These are phyloP conservation scores for Xylaria sp. DNA, from an alignment of 2,329 filamentous ascomycete genomes.

Conservation along the genomic window DNA sequence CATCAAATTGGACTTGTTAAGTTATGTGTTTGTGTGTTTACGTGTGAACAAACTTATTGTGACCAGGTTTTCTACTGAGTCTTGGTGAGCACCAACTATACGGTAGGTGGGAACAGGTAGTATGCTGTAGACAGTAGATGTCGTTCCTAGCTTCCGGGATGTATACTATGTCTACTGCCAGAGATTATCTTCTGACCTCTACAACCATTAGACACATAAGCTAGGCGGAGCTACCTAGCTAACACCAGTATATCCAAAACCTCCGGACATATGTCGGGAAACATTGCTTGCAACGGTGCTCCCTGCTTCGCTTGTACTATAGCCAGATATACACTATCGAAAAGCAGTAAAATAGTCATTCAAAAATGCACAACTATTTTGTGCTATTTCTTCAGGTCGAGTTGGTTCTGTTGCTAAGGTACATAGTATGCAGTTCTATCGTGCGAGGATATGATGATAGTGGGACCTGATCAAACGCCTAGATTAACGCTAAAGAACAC, in stretches of 20 bases:
- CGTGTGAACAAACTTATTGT: background rate
- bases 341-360: background rate
- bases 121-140: background rate
- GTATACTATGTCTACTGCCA: no score
- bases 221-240: background rate
- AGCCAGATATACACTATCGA: background rate
- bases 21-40: background rate
- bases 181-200: no score
- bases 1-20: background rate
- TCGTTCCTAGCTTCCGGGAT: no score
- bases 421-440: background rate
- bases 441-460: background rate
- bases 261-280: background rate
- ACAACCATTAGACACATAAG: background rate
- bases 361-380: background rate
- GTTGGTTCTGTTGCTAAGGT: background rate
- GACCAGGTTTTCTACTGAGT: background rate
- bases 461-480: constrained; percentile 13
- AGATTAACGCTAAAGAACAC: constrained; percentile 5
- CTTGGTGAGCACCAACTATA: background rate
- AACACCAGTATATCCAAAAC: background rate
- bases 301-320: background rate
- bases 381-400: background rate
- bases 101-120: background rate
- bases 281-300: background rate